Evolutionary conservation across 1,284 basidiomycete genomes (phyloP), one percentile per base, ranked within the genome.

Genomic region (Ustilago esculenta): DNA sequence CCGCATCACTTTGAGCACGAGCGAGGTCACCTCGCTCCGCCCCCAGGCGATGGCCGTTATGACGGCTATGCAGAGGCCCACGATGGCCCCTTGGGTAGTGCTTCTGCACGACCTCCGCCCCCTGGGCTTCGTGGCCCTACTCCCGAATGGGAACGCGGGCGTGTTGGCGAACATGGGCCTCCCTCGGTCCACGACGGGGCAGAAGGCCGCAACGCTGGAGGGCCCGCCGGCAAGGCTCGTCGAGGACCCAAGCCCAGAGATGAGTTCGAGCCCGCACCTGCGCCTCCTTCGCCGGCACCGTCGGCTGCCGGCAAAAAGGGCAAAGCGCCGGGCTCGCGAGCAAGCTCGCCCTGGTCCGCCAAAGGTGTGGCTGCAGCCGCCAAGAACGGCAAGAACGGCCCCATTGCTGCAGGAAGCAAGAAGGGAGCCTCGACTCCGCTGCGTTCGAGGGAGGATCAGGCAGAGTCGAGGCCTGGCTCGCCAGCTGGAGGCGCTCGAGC

Each of bases 261-360:
- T 15, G 68, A 72, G 46, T 34, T 63, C 29, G 68, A 72, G 30
- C 20, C 51, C 11, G 46, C 47, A 12, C 54, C 45, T 7, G 58
- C 53, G 11, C 67, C 67, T 18, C 49, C 57, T 11, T 72, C 68
- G 32, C 68, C 68, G 7, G 68, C 58, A 21, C 50, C 63, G 7
- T 72, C 68, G 40, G 58, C 63, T 17, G 59, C 67, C 2, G 60
- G 54, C 36, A 72, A 59, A 43, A 72, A 63, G 47, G 54, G 54
- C 46, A 66, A 67, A 39, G 27, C 56, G n/a, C 46, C 47, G 2
- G 51, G 58, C 9, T 72, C 68, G 42, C 49, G 68, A 21, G 68
- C 68, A 23, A 54, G 68, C 58, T 72, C 68, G 9, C 68, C 68
- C 11, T 72, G 68, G 68, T 66, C 57, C 3, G 49, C 52, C 29